Conservation (phyloP, 257 asterid genomes). For the Jacaranda copaia region DNA sequence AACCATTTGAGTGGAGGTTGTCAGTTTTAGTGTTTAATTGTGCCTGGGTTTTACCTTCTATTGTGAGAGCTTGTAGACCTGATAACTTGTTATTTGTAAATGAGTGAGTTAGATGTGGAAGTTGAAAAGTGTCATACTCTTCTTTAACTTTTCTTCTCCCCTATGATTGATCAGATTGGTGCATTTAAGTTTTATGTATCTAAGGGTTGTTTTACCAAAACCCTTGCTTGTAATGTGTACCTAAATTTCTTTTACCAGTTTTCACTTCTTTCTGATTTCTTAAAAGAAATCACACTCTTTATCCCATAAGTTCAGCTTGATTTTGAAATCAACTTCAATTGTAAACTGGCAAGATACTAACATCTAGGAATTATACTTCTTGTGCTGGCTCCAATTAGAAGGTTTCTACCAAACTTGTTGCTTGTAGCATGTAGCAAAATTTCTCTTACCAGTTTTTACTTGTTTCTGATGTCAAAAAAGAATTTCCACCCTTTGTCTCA, state of each 20-base stretch:
- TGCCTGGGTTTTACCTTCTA: slow-evolving; percentile 2
- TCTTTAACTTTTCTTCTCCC: background rate
- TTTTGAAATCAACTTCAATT: background rate
- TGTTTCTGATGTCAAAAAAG: no score
- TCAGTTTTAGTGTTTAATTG: background rate
- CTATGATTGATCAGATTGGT: background rate
- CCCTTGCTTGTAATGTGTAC: background rate
- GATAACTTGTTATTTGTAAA: slow-evolving; percentile 22
- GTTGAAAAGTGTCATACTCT: background rate
- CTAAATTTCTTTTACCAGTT: background rate
- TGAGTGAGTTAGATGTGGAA: slow-evolving; percentile 6
- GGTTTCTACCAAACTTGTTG: no score
- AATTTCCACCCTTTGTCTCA: no score
- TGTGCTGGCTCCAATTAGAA: no score
- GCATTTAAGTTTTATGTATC: background rate
- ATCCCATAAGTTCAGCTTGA: background rate
- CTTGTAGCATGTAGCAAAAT: no score
- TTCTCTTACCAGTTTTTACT: no score
- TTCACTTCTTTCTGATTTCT: background rate
- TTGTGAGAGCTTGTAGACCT: background rate
- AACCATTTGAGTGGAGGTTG: background rate
- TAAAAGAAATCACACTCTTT: background rate
- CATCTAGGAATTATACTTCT: background rate
- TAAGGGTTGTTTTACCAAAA: background rate
- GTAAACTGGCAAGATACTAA: background rate